Evolutionary conservation across 129 eudicot species (phyloP).

Genomic region (Flaveria ramosissima): DNA sequence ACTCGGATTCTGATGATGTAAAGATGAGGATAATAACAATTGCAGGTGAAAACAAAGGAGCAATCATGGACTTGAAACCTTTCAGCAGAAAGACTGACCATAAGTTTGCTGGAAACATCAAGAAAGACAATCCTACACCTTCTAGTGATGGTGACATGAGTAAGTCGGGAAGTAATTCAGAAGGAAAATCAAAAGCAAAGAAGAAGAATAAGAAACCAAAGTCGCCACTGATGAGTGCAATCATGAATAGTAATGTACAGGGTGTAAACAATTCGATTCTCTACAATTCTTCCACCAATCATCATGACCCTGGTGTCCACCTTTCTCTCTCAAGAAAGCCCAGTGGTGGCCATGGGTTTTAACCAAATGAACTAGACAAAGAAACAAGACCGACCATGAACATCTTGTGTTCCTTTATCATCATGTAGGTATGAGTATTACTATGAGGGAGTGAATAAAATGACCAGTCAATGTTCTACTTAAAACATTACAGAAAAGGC

Average conservation of each 20-base stretch:
- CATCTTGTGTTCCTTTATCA: conserved; percentile 2
- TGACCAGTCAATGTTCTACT: background rate
- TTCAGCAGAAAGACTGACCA: background rate
- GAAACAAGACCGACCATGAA: too few relatives aligned
- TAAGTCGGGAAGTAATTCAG: too few relatives aligned
- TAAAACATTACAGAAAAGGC: background rate
- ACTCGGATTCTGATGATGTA: conserved; percentile 32
- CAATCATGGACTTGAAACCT: conserved; percentile 60
- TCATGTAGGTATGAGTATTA: background rate
- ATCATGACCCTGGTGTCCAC: conserved; percentile 72
- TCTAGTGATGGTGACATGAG: conserved; percentile 20
- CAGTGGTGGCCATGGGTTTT: background rate
- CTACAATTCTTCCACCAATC: conserved; percentile 37
- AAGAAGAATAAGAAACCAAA: conserved; percentile 5
- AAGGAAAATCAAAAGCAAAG: conserved; percentile 18
- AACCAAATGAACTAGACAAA: background rate
- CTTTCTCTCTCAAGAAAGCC: conserved; percentile 44
- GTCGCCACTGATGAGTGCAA: conserved; percentile 43
- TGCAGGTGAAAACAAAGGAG: conserved; percentile 75
- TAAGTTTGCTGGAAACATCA: conserved; percentile 13
- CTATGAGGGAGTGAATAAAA: conserved; percentile 21
- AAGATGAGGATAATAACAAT: conserved; percentile 52
- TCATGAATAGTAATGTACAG: conserved; percentile 73
- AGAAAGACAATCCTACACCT: conserved; percentile 11
- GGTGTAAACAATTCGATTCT: conserved; percentile 67